Evolutionary conservation across 495 filamentous ascomycete species (phyloP).

Genomic region (Penicillium tannophilum): DNA sequence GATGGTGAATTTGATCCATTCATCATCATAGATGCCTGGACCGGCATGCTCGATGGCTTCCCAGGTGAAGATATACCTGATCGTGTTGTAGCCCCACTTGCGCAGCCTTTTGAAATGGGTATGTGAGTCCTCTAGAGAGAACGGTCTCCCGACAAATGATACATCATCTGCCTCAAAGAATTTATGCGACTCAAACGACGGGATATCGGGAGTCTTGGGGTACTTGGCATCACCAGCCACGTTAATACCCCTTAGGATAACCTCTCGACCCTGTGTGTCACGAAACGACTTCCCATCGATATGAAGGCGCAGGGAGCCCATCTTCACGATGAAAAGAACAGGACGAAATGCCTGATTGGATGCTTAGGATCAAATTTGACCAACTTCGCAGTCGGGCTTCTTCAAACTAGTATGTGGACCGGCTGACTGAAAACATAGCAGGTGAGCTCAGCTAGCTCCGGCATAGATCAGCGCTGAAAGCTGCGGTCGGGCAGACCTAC

Average conservation of each 20-base stretch:
- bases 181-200: constrained; percentile 72
- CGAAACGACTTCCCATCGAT: constrained; percentile 85
- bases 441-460: not conserved
- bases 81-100: constrained; percentile 91
- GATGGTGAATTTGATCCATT: constrained; percentile 90
- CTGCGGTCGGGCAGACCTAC: not conserved
- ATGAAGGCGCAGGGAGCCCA: constrained; percentile 56
- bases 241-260: constrained; percentile 71
- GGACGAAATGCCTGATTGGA: not conserved
- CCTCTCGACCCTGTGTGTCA: constrained; percentile 66
- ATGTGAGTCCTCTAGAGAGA: constrained; percentile 78
- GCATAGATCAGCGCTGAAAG: not conserved
- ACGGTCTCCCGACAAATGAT: constrained; percentile 85
- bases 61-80: constrained; percentile 97
- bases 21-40: constrained; percentile 92
- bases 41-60: constrained; percentile 96
- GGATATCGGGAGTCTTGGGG: constrained; percentile 74
- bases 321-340: constrained; percentile 14
- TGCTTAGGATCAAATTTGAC: not conserved
- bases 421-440: not conserved
- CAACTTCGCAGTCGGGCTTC: not conserved
- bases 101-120: constrained; percentile 84
- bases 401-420: not conserved
- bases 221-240: constrained; percentile 69
- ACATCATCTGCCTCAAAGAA: constrained; percentile 95